These are phyloP conservation scores for carrot (Daucus carota) DNA, from an alignment of 129 eudicot species.

Conservation along the genomic window DNA sequence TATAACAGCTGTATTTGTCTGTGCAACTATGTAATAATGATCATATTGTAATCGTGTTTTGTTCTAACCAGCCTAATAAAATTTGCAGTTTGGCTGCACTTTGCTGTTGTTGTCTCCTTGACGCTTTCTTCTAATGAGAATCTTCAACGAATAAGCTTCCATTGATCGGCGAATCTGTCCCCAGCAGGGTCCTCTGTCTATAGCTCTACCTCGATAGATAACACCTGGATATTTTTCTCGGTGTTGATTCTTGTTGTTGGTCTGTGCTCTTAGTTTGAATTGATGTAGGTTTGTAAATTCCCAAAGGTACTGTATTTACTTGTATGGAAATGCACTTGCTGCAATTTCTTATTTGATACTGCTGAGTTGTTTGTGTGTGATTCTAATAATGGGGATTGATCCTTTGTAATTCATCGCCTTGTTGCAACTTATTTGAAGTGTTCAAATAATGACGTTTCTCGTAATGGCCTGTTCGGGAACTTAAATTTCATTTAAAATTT, in stretches of 20 bases:
- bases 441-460: neutral
- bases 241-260: neutral
- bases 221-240: neutral
- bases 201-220: neutral
- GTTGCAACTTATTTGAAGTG: neutral
- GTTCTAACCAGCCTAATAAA: neutral
- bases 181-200: neutral
- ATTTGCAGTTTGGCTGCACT: slow-evolving; percentile 72
- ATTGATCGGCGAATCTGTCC: neutral
- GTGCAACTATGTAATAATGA: neutral
- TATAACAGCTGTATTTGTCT: neutral
- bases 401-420: neutral
- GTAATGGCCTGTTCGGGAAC: too few relatives aligned
- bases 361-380: neutral
- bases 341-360: neutral
- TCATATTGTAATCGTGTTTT: neutral
- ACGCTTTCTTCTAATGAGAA: neutral
- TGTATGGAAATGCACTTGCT: neutral
- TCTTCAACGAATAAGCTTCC: neutral
- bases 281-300: neutral
- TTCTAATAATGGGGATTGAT: neutral
- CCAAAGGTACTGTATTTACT: neutral
- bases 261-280: neutral
- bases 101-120: slow-evolving; percentile 43
- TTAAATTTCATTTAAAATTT: too few relatives aligned